phyloP scores from a whole-genome alignment of 768 basidiomycete genomes.

The Kondoa malvinella region DNA sequence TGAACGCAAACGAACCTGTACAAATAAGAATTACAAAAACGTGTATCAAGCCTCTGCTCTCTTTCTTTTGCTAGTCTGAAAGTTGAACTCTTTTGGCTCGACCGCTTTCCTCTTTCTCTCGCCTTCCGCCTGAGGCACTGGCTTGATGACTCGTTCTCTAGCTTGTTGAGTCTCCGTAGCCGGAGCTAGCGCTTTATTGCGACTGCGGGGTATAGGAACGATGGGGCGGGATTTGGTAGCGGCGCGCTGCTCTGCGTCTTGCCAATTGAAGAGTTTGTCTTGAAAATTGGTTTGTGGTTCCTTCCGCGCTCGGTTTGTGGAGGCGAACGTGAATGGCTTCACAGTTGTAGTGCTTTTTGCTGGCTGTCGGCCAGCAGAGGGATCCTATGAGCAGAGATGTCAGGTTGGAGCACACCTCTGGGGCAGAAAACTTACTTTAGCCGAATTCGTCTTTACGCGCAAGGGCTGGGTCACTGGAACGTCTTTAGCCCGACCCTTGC shows the following conservation, averaged over 20 bases:
- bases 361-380: background rate
- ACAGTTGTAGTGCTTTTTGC: background rate
- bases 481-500: background rate
- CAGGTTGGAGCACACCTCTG: background rate
- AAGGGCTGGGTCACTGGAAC: background rate
- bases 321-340: background rate
- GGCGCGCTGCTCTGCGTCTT: background rate
- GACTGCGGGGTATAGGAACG: background rate
- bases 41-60: background rate
- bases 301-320: background rate
- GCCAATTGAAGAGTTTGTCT: background rate
- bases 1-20: background rate
- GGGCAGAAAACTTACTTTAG: background rate
- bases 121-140: background rate
- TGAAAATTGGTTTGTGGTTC: background rate
- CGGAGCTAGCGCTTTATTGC: background rate
- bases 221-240: background rate
- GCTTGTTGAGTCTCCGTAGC: background rate
- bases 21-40: too few species aligned
- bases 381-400: background rate
- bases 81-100: background rate
- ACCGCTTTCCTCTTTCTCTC: background rate
- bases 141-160: background rate
- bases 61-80: background rate
- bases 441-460: background rate